phyloP scores from a whole-genome alignment of 2,329 filamentous ascomycete species.

The Pseudogymnoascus sp. region DNA sequence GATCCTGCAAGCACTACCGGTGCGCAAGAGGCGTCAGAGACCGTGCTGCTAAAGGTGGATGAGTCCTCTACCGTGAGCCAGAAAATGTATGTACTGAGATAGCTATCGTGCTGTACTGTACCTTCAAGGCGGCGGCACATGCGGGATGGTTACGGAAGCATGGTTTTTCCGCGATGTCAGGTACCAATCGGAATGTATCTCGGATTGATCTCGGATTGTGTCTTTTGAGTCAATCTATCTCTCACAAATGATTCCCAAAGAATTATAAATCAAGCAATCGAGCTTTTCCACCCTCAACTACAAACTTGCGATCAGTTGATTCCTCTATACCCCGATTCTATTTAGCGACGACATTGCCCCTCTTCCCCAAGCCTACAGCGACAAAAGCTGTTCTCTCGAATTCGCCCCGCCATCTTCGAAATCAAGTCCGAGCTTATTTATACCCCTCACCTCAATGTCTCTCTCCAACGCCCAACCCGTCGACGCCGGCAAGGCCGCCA shows the following conservation, averaged over 20 bases:
- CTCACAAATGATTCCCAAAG: background rate
- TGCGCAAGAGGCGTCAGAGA: background rate
- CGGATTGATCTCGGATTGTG: background rate
- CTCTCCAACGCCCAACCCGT: slow-evolving; percentile 75
- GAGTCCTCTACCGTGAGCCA: background rate
- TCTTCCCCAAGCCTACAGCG: background rate
- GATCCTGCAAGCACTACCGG: background rate
- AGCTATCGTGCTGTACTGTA: background rate
- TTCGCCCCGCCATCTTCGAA: slow-evolving; percentile 10
- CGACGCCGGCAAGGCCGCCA: slow-evolving; percentile 69
- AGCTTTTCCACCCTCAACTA: background rate
- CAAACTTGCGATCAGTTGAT: background rate
- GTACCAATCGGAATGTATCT: background rate
- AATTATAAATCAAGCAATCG: background rate
- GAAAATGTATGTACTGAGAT: background rate
- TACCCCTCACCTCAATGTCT: slow-evolving; percentile 53
- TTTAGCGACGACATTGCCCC: background rate
- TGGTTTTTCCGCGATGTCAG: background rate
- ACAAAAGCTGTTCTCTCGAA: slow-evolving; percentile 11
- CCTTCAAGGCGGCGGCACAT: background rate
- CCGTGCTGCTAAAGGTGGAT: background rate
- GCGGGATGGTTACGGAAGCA: background rate
- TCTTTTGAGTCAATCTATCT: background rate
- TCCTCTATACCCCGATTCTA: background rate
- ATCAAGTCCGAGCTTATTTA: slow-evolving; percentile 9